Base-by-base conservation (phyloP, 257 asterid genomes). In the Voacanga thouarsii region DNA sequence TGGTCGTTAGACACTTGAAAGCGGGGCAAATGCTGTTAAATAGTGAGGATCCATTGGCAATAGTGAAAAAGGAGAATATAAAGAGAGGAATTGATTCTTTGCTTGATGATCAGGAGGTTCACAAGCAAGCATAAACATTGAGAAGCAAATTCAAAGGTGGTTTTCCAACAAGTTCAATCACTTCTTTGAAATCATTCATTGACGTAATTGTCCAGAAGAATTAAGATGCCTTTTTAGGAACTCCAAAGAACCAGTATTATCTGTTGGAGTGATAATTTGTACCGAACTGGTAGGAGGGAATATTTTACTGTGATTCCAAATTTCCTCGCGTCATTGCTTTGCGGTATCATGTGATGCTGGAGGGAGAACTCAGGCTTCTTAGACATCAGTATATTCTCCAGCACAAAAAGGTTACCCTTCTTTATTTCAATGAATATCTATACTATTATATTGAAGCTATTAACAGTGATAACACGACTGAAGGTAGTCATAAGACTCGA, bases 41-140 rank as follows among this genome's bases (percentile, higher is more conserved):
- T 6, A 81, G 77, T 15, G 89, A 82, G 4, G 92, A 78, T 77
- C 45, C 80, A n/a, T 24, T 83, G 0, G 80, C 61, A 82, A 75
- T 68, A 81, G 89, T 89, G 64, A 88, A 81, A 79, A 92, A 85
- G 80, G n/a, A 72, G 15, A 87, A 77, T 6, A 87, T 94, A 64
- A 23, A 80, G 56, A 45, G 47, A 41, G 96, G 96, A 33, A 86
- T 92, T 65, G 80, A 89, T 72, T 26, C 4, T 75, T 21, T 90
- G 79, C 84, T 90, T 92, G 85, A 70, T 23, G 96, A 92, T 65
- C 75, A 83, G 51, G 91, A 86, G 50, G 87, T 89, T 24, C 84
- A 72, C 23, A 86, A 74, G 59, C 72, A 80, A 72, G 94, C 93
- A 5, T 1, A 30, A 23, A 77, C 66, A 1, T 75, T 89, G 68